These are phyloP conservation scores for Hygrophoropsis aurantiaca DNA, from an alignment of 768 basidiomycete species.

Conservation along the genomic window DNA sequence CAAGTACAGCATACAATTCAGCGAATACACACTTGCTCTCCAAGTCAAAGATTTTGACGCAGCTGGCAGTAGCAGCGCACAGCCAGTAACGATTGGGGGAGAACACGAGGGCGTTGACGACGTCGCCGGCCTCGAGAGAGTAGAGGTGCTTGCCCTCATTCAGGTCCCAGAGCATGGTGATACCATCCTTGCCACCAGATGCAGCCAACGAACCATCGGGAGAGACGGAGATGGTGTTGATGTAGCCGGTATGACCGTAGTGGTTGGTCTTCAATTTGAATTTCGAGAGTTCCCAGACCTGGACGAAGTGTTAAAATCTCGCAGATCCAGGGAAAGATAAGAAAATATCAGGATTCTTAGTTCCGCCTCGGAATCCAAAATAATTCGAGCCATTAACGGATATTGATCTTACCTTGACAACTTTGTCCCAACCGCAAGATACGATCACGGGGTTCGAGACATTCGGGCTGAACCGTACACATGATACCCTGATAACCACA, in stretches of 20 bases:
- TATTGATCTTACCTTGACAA: constrained; percentile 82
- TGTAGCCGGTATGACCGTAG: constrained; percentile 98
- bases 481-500: constrained; percentile 76
- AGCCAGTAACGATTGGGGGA: constrained; percentile 99
- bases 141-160: constrained; percentile 99
- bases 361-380: constrained; percentile 68
- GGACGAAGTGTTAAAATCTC: constrained; percentile 12
- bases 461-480: constrained; percentile 99
- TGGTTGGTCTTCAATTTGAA: constrained; percentile 99
- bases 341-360: constrained; percentile 81
- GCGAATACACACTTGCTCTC: constrained; percentile 87
- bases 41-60: constrained; percentile 99
- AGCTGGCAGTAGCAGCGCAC: constrained; percentile 95
- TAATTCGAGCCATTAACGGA: constrained; percentile 11
- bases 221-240: constrained; percentile 97
- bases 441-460: constrained; percentile 97
- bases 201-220: constrained; percentile 99
- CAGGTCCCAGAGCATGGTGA: constrained; percentile 99
- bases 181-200: constrained; percentile 98
- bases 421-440: constrained; percentile 99
- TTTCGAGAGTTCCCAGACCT: constrained; percentile 99
- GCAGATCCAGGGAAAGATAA: constrained; percentile 36
- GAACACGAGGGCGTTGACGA: constrained; percentile 99
- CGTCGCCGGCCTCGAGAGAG: constrained; percentile 96
- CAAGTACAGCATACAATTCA: background rate